These are phyloP conservation scores for Penicillium maclennaniae DNA, from an alignment of 495 filamentous ascomycete genomes.

Conservation along the genomic window DNA sequence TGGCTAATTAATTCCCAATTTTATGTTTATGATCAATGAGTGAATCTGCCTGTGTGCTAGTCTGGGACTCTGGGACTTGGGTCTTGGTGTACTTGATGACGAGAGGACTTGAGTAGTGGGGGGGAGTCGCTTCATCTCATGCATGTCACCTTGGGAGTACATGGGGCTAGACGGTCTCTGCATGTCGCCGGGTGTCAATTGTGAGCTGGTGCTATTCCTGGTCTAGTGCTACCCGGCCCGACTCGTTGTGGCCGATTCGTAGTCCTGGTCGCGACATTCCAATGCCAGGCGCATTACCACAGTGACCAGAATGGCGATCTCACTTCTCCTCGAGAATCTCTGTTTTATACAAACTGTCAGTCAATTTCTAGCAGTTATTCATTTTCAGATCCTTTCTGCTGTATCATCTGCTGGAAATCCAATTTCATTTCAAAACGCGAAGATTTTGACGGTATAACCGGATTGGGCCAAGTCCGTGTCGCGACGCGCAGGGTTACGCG, in stretches of 20 bases:
- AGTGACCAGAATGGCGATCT: constrained; percentile 28
- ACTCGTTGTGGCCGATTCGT: not conserved
- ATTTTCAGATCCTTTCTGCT: not conserved
- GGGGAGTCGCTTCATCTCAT: not conserved
- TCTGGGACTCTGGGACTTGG: too few relatives aligned
- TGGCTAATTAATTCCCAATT: not conserved
- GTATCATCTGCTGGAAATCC: not conserved
- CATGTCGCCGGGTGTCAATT: not conserved
- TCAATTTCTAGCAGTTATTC: not conserved
- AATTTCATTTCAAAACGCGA: too few relatives aligned
- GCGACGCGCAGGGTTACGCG: constrained; percentile 15
- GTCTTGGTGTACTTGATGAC: not conserved
- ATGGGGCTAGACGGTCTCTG: not conserved
- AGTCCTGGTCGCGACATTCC: constrained; percentile 17
- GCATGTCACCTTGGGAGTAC: not conserved
- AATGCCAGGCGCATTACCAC: constrained; percentile 29
- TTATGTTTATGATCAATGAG: not conserved
- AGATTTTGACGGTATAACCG: constrained; percentile 9
- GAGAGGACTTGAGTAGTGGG: too few relatives aligned
- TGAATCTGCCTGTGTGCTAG: not conserved
- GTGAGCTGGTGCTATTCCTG: too few relatives aligned
- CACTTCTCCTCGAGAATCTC: not conserved
- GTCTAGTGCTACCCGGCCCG: too few relatives aligned
- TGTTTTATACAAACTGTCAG: not conserved
- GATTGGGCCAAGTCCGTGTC: constrained; percentile 10